Base-by-base conservation (phyloP, 1,284 basidiomycete genomes). In the Cryptococcus sp. region DNA sequence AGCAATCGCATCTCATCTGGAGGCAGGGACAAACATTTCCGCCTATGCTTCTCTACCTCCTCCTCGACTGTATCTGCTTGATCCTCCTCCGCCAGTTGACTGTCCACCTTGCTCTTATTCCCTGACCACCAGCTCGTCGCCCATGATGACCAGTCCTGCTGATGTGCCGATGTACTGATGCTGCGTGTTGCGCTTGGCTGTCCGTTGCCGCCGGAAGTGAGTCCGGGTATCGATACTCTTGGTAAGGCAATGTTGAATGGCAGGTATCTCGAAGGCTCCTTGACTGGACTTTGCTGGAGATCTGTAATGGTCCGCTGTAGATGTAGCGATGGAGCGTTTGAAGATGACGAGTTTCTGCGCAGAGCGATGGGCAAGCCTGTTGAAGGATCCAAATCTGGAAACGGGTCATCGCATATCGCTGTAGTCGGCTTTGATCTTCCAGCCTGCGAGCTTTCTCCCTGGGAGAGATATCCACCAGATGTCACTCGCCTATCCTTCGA, bases 11-110 rank as follows among this genome's bases (percentile, higher is more conserved):
- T 32, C 9, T 16, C 9, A 10, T 23, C 4, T n/a, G 18, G 5
- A 34, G 32, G 16, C 9, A 16, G 32, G 32, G 1, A 80, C 82
- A 59, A 57, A 87, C 88, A 91, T 73, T 87, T 87, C 59, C 81
- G 80, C 50, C 79, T 73, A n/a, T 86, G 78, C 24, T 78, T 76
- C 23, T 78, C 77, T 53, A 80, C 78, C 59, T 84, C 81, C 53
- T 81, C 79, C 49, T 80, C 76, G 2, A 78, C 71, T 1, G 78
- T 80, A 22, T 77, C 77, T 9, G 79, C 79, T 48, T 78, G 77
- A 69, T 87, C 85, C 46, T 83, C 81, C 40, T 84, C 81, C 39
- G 77, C 73, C 23, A 85, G 73, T 25, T 85, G 73, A 28, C 83
- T 80, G 43, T 79, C 76, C 13, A 85, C 73, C 10, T 84, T 71